Evolutionary conservation across 108 stramenopile species (phyloP), one percentile per base, ranked within the genome.

Genomic region (Stephanodiscus minutulus): DNA sequence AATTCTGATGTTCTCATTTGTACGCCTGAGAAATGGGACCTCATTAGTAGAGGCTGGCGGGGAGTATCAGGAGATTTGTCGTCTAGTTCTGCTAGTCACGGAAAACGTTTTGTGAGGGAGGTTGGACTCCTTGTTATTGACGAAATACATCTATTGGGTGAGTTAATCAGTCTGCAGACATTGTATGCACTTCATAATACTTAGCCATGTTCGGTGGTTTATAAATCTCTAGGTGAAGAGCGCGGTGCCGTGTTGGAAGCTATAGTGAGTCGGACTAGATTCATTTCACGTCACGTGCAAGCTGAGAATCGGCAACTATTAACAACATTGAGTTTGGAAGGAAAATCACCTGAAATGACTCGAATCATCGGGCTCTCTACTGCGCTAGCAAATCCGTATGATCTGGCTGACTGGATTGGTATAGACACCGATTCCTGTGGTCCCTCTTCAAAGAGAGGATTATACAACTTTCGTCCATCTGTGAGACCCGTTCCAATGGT

Each of bases 21-120:
- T 64, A 99, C 99, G 20, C 99, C 99, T 21, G 99, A 99, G 81
- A 99, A 99, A 77, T 99, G 97, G 97, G 99, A 99, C 72, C 84
- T 98, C 28, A 89, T 99, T 61, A 92, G 97, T 25, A 77, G 99
- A 58, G 89, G 92, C 11, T 99, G 98, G 98, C 85, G 89, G 66
- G 84, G 84, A n/a, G 68, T 79, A 8, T 70, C 73, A 13, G 43
- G 58, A 13, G 70, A 74, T 36, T 72, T 61, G 70, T 72, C 52
- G 33, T 74, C 61, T 21, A 82, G 69, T 49, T 83, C 82, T 61
- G 84, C 73, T 25, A 65, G 71, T 49, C 79, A 79, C 24, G 86
- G 82, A 29, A 87, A 81, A 73, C 62, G 81, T 9, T 96, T 96
- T 70, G 87, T 95, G 10, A 82, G 89, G 68, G 72, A 92, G 31